Conservation (phyloP, 2,329 filamentous ascomycete genomes). For the Trichoderma asperellum region DNA sequence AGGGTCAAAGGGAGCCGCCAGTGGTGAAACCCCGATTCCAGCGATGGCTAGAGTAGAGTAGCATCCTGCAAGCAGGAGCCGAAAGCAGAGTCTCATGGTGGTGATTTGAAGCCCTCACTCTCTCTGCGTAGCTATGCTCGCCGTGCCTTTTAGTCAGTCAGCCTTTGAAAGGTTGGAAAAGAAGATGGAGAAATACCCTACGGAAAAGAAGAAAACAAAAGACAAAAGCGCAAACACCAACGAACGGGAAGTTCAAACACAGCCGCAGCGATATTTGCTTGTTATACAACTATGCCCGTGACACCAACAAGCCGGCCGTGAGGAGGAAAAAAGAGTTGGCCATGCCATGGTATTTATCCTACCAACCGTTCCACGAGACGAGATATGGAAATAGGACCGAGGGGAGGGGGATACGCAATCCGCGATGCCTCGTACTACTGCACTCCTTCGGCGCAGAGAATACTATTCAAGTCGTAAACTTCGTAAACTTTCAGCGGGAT, state of each 20-base stretch:
- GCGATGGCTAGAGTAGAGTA: conserved; percentile 56
- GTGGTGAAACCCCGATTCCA: background rate
- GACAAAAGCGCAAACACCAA: background rate
- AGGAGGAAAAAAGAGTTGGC: background rate
- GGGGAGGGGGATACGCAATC: background rate
- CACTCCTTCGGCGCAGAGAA: background rate
- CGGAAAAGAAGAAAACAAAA: background rate
- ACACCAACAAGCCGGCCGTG: background rate
- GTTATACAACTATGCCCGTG: background rate
- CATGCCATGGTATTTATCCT: background rate
- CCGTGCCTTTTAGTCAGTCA: background rate
- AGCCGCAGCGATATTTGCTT: background rate
- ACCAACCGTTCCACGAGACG: background rate
- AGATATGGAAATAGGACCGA: background rate
- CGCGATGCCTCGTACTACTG: background rate
- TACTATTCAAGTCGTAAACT: background rate
- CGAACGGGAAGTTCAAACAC: background rate
- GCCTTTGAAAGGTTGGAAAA: background rate
- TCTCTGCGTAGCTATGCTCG: background rate
- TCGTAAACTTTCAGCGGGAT: background rate
- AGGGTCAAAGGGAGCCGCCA: background rate
- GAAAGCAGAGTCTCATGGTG: conserved; percentile 17
- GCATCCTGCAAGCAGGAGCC: conserved; percentile 37
- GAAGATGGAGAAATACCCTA: background rate
- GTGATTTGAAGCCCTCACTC: background rate